phyloP scores from a whole-genome alignment of 2,329 filamentous ascomycete species.

The Capronia americana region DNA sequence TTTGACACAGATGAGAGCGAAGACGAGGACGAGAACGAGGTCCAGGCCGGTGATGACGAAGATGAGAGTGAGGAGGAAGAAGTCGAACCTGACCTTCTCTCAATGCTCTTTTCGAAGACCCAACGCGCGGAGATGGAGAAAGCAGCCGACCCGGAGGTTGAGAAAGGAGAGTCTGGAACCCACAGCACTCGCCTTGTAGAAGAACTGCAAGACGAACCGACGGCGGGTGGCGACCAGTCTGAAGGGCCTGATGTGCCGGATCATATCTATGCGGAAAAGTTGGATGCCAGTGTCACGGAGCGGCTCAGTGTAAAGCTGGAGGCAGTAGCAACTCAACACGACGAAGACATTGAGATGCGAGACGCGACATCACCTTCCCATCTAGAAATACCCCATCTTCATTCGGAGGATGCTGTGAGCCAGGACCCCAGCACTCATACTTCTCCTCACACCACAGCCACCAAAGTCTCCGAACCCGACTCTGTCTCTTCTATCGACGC shows the following conservation, averaged over 20 bases:
- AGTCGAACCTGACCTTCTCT: constrained; percentile 48
- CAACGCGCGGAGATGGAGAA: constrained; percentile 41
- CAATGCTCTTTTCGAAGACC: constrained; percentile 54
- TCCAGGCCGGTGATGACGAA: constrained; percentile 44
- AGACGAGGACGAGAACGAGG: constrained; percentile 44
- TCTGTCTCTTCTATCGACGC: constrained; percentile 52
- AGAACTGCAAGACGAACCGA: constrained; percentile 39
- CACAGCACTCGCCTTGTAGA: constrained; percentile 16
- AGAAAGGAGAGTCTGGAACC: constrained; percentile 37
- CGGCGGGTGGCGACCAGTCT: constrained; percentile 40
- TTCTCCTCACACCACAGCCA: constrained; percentile 52
- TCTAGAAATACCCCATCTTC: constrained; percentile 8
- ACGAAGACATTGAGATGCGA: constrained; percentile 6
- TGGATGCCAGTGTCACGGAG: background rate
- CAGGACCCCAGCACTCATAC: constrained; percentile 47
- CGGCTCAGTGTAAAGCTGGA: background rate
- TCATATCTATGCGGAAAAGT: constrained; percentile 21
- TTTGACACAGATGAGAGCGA: constrained; percentile 57
- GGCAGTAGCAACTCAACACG: background rate
- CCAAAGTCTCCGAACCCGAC: constrained; percentile 54
- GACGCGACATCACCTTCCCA: constrained; percentile 18
- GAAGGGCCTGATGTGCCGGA: constrained; percentile 41
- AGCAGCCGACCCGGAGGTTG: constrained; percentile 46
- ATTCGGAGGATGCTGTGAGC: constrained; percentile 28
- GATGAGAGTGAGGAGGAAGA: constrained; percentile 56